A percentile compares a stretch with the other conserved stretches of the same genome.
Evolutionary conservation across 805 yeast species (phyloP).

Genomic region (Candida koratica): DNA sequence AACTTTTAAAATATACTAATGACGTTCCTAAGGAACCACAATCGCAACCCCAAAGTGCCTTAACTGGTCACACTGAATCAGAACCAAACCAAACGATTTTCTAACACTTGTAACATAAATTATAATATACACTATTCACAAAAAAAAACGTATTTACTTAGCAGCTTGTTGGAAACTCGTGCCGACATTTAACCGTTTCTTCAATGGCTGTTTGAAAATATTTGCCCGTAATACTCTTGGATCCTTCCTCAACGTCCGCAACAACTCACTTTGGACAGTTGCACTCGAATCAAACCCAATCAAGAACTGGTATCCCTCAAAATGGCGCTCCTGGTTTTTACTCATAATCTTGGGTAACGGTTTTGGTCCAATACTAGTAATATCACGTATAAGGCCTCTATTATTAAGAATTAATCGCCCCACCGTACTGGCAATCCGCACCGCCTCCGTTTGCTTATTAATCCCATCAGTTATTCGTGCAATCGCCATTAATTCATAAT

Average conservation of each 20-base stretch:
- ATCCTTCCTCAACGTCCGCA: constrained; percentile 75
- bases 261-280: constrained; percentile 79
- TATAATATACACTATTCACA: not conserved
- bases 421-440: constrained; percentile 52
- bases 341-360: constrained; percentile 77
- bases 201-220: constrained; percentile 59
- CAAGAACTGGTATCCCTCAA: constrained; percentile 83
- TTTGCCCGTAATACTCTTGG: constrained; percentile 86
- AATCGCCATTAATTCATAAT: constrained; percentile 85
- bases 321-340: constrained; percentile 84
- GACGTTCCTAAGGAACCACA: no score
- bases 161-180: constrained; percentile 50
- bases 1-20: constrained; percentile 14
- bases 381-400: constrained; percentile 89
- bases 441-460: constrained; percentile 38
- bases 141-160: constrained; percentile 4
- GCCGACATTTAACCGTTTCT: constrained; percentile 50
- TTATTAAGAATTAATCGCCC: constrained; percentile 81
- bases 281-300: constrained; percentile 85
- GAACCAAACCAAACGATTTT: constrained; percentile 9
- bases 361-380: constrained; percentile 73
- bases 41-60: no score
- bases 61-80: no score
- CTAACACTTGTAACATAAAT: constrained; percentile 1
- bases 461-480: constrained; percentile 70